Base-by-base conservation (phyloP, 202 grass and related monocot species). In the Elaeis oleifera region DNA sequence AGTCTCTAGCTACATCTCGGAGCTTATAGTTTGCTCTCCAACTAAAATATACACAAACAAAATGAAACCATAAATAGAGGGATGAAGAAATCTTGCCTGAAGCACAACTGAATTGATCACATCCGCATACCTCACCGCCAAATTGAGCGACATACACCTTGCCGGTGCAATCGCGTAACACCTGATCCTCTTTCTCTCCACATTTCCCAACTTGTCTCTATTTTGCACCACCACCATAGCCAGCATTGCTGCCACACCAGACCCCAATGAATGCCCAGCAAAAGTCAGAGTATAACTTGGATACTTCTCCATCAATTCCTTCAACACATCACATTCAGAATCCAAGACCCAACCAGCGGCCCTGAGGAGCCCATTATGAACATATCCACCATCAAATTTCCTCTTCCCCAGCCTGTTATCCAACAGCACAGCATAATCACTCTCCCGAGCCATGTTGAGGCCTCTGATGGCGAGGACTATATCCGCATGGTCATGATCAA, bases 351-450 rank as follows among this genome's bases (percentile, higher is more conserved):
- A 96, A 1, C 52, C 84, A 6, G 84, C 87, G 20, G 91, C 91
- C 16, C 87, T 80, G 70, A 96, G 69, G 49, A 96, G 81, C 13
- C 91, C 87, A 59, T 96, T 96, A 77, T 96, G 91, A 62, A 96
- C 87, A 78, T 90, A 96, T 0, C 87, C 91, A 5, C 87, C 91
- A 53, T 96, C 84, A 66, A 96, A 90, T 29, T 77, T 79, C 39
- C 84, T 67, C 81, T 96, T 96, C 17, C 91, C 91, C 39, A 96
- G 82, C 18, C 84, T 80, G 54, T 90, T 96, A 67, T 96, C 91
- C 66, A 96, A 75, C 53, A 96, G 72, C 32, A 96, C 84, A 19
- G 84, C 87, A 63, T 90, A 90, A 63, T 96, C 87, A 28, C 84
- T 84, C 77, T 96, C 91, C 58, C 80, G 82, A 68, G 69, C 74